phyloP scores from a whole-genome alignment of 1,139 yeast species.

The Yamadazyma buinensis region DNA sequence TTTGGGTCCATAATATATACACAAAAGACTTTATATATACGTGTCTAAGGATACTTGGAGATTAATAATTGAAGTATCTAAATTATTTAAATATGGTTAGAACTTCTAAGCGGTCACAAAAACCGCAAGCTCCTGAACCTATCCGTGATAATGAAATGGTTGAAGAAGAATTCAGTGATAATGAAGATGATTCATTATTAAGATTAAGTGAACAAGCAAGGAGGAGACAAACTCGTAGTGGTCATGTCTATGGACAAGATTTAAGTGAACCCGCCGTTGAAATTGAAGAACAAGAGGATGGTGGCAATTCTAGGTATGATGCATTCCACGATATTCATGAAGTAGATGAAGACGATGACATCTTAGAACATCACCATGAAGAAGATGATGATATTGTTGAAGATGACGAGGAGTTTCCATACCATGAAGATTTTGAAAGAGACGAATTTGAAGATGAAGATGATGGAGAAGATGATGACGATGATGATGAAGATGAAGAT shows the following conservation, averaged over 20 bases:
- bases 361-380: conserved; percentile 7
- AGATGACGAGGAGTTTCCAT: conserved; percentile 12
- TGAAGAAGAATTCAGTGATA: conserved; percentile 16
- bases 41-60: too few species aligned
- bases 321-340: conserved; percentile 8
- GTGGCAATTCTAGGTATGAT: conserved; percentile 12
- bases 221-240: conserved; percentile 9
- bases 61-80: too few species aligned
- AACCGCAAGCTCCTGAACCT: neutral
- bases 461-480: conserved; percentile 18
- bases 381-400: conserved; percentile 7
- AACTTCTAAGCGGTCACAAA: conserved; percentile 1
- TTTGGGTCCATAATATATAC: too few species aligned
- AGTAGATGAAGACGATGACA: conserved; percentile 9
- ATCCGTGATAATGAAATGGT: conserved; percentile 11
- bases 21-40: too few species aligned
- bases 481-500: conserved; percentile 13
- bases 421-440: conserved; percentile 19
- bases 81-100: conserved; percentile 3
- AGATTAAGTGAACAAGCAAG: conserved; percentile 22
- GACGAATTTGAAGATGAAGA: conserved; percentile 14
- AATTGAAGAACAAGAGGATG: conserved; percentile 1
- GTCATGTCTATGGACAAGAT: neutral
- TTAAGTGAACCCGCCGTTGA: conserved; percentile 7
- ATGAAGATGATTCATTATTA: conserved; percentile 20